phyloP scores from a whole-genome alignment of 768 basidiomycete species.

The Pholiota molesta region DNA sequence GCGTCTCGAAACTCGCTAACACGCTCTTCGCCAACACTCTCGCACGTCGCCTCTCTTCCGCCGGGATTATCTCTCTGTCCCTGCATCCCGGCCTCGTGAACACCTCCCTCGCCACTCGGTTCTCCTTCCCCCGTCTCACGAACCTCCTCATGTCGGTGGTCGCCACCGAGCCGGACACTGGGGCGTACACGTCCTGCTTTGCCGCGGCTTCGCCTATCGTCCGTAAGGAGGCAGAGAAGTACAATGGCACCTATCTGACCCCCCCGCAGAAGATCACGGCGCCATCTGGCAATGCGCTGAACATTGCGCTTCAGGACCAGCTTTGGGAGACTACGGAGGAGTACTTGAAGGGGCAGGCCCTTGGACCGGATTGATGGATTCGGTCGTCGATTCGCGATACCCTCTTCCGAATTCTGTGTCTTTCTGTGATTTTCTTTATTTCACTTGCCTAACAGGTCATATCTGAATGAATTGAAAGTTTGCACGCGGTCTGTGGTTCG shows the following conservation, averaged over 20 bases:
- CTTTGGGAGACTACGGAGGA: conserved; percentile 32
- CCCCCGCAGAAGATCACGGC: conserved; percentile 32
- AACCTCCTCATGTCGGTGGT: conserved; percentile 26
- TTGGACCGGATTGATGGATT: background rate
- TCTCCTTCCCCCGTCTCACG: conserved; percentile 15
- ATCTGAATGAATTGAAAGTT: no score
- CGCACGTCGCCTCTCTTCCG: conserved; percentile 11
- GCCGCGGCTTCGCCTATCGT: conserved; percentile 43
- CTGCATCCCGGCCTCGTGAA: conserved; percentile 20
- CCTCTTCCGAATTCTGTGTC: no score
- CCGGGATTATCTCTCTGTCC: conserved; percentile 14
- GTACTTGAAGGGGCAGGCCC: background rate
- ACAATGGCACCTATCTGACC: conserved; percentile 40
- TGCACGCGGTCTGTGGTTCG: no score
- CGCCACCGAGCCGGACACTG: conserved; percentile 32
- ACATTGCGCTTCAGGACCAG: conserved; percentile 36
- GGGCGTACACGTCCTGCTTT: conserved; percentile 39
- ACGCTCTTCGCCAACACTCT: conserved; percentile 16
- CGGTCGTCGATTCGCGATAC: no score
- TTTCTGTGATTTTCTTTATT: background rate
- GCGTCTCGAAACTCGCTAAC: conserved; percentile 18
- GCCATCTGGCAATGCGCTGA: conserved; percentile 31
- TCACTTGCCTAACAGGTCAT: background rate
- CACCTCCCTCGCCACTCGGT: conserved; percentile 7
- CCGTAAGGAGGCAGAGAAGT: conserved; percentile 32